Percentiles rank a stretch among this genome's conserved stretches.
phyloP scores from a whole-genome alignment of 805 yeast species.

The Blastobotrys muscicola region DNA sequence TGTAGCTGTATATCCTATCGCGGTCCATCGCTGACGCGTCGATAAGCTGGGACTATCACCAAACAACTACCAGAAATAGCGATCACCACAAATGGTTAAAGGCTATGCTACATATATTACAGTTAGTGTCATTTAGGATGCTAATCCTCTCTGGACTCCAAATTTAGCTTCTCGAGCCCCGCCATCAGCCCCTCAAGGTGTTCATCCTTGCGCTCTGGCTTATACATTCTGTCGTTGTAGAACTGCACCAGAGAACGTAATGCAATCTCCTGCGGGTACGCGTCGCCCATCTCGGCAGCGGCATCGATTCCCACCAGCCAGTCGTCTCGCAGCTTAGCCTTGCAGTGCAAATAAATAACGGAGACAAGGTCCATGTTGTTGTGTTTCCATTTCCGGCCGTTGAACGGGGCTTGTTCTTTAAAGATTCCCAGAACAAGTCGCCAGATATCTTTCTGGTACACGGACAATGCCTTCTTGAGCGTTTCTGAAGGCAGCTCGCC shows the following conservation, averaged over 20 bases:
- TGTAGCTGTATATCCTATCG: too few species aligned
- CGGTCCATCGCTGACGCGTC: too few species aligned
- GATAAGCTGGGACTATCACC: too few species aligned
- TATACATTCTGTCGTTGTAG: conserved; percentile 46
- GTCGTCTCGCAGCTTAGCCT: conserved; percentile 63
- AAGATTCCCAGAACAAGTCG: conserved; percentile 63
- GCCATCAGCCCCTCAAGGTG: too few species aligned
- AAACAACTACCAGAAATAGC: too few species aligned
- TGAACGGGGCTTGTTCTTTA: conserved; percentile 77
- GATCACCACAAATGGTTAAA: too few species aligned
- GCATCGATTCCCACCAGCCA: conserved; percentile 84
- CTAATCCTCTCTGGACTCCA: too few species aligned
- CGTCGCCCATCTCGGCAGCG: conserved; percentile 62
- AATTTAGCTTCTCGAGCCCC: too few species aligned
- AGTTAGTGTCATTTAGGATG: too few species aligned
- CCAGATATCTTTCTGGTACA: conserved; percentile 56
- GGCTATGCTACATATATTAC: too few species aligned
- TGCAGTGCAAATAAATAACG: conserved; percentile 68
- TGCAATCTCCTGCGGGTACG: conserved; percentile 80
- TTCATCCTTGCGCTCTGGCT: too few species aligned
- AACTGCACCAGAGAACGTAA: conserved; percentile 68
- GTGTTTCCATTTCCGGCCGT: conserved; percentile 90
- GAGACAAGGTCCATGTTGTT: conserved; percentile 90
- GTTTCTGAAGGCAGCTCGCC: conserved; percentile 52
- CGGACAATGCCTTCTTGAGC: conserved; percentile 45